phyloP scores from a whole-genome alignment of 1,284 basidiomycete species.

The Cutaneotrichosporon sp. region DNA sequence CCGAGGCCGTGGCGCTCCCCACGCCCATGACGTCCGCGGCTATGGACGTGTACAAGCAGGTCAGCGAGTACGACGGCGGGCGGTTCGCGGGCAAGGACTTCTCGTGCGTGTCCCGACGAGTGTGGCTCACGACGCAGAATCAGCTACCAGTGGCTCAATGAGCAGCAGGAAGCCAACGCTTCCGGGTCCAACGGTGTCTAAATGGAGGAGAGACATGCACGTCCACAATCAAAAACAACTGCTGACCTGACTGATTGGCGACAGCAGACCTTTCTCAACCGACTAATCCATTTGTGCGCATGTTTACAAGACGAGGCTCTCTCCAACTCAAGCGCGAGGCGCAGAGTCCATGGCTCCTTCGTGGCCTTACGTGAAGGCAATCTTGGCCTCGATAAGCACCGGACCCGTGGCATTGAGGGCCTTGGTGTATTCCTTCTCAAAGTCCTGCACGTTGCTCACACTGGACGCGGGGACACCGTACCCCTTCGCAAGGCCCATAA shows the following conservation, averaged over 20 bases:
- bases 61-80: slow-evolving; percentile 36
- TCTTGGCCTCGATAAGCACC: slow-evolving; percentile 14
- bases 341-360: no score
- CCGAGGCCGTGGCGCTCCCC: slow-evolving; percentile 35
- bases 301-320: no score
- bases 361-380: no score
- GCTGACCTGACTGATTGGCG: no score
- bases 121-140: no score
- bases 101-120: slow-evolving; percentile 34
- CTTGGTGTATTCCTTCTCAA: slow-evolving; percentile 9
- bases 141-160: neutral
- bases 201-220: no score
- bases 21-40: slow-evolving; percentile 46
- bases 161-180: neutral
- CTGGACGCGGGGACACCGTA: slow-evolving; percentile 13
- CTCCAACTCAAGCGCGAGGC: no score
- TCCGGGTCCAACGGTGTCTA: no score
- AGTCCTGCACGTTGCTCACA: neutral
- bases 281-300: no score
- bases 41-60: slow-evolving; percentile 43
- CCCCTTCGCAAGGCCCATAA: slow-evolving; percentile 8
- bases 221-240: no score
- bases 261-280: no score
- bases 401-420: slow-evolving; percentile 10
- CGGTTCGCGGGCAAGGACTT: slow-evolving; percentile 46